Evolutionary conservation across 2,329 filamentous ascomycete species (phyloP).

Genomic region (Trichoderma simmonsii): DNA sequence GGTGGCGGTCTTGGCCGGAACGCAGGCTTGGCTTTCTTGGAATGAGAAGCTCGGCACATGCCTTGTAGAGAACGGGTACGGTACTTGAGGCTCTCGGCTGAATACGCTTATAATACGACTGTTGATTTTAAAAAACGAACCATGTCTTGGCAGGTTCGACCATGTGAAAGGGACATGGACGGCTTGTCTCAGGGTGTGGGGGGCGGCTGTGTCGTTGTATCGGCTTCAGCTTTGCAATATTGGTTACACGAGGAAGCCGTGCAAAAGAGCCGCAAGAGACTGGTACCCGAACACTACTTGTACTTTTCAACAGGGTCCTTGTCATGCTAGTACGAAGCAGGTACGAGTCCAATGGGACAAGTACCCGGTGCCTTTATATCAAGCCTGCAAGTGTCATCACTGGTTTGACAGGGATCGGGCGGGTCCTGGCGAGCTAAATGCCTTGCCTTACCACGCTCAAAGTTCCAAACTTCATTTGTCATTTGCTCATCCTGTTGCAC

Average conservation of each 20-base stretch:
- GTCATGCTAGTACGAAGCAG: background rate
- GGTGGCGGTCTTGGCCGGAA: background rate
- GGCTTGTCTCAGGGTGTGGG: background rate
- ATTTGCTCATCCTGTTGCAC: background rate
- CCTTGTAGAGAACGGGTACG: background rate
- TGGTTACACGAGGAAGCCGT: background rate
- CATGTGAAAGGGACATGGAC: background rate
- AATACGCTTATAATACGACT: background rate
- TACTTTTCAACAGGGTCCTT: background rate
- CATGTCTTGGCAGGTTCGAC: background rate
- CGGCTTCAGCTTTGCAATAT: background rate
- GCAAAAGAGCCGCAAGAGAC: background rate
- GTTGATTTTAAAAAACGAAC: background rate
- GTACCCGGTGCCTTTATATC: background rate
- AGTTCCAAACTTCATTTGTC: background rate
- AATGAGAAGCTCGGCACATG: background rate
- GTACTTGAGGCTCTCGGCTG: background rate
- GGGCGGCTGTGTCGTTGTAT: background rate
- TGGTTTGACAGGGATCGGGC: background rate
- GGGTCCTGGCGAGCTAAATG: background rate
- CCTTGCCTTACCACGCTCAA: background rate
- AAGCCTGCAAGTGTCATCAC: background rate
- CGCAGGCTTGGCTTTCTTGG: background rate
- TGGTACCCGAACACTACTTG: background rate
- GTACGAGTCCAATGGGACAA: background rate